These are phyloP conservation scores for Fusarium tjaetaba DNA, from an alignment of 2,329 filamentous ascomycete species.

Conservation along the genomic window DNA sequence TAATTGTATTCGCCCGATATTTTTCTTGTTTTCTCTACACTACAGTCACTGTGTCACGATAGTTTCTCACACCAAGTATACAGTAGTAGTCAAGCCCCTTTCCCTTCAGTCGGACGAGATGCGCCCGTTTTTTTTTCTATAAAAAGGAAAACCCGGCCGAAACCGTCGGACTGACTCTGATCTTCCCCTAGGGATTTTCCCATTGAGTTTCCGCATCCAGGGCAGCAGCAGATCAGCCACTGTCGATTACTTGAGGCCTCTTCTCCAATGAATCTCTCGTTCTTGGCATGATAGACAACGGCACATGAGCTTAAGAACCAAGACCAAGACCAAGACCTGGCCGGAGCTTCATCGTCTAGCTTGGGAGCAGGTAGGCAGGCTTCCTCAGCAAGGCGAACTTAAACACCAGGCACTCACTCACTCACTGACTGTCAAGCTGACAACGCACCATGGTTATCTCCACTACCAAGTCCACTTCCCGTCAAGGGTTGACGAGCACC, in stretches of 20 bases:
- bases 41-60: constrained; percentile 1
- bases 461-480: constrained; percentile 19
- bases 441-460: constrained; percentile 25
- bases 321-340: background rate
- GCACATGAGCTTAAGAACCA: background rate
- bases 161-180: constrained; percentile 1
- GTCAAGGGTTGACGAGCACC: constrained; percentile 20
- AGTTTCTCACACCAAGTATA: background rate
- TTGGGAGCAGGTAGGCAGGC: background rate
- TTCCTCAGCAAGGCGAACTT: background rate
- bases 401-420: background rate
- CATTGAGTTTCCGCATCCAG: constrained; percentile 10
- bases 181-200: constrained; percentile 11
- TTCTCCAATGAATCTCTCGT: background rate
- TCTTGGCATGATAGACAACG: constrained; percentile 5
- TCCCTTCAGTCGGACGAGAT: constrained; percentile 8
- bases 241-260: constrained; percentile 2
- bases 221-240: background rate
- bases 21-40: background rate
- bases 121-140: constrained; percentile 8
- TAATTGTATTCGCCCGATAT: constrained; percentile 5
- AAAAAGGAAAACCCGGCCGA: constrained; percentile 21
- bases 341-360: background rate
- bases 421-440: constrained; percentile 8
- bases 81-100: background rate